A percentile compares a stretch with the other conserved stretches of the same genome.
These are phyloP conservation scores for Cercospora sojina DNA, from an alignment of 2,329 filamentous ascomycete genomes.

Conservation along the genomic window DNA sequence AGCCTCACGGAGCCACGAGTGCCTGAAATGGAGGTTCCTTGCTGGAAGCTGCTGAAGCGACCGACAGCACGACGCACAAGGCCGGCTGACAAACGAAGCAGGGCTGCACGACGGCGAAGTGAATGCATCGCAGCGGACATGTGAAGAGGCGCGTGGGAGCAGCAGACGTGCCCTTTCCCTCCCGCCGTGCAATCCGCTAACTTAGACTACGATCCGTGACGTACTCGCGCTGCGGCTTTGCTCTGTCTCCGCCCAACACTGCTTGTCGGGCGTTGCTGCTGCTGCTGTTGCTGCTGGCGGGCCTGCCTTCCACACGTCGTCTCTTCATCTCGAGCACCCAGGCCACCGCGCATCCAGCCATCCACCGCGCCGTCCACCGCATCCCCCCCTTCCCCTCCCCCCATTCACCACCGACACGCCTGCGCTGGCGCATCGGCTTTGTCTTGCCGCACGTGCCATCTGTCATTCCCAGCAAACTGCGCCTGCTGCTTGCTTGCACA, in stretches of 20 bases:
- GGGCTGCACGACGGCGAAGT: neutral
- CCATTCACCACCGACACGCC: constrained; percentile 1
- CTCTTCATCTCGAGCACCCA: neutral
- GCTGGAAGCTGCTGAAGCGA: neutral
- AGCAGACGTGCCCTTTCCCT: neutral
- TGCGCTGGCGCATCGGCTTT: constrained; percentile 15
- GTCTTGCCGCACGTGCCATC: constrained; percentile 9
- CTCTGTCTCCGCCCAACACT: neutral
- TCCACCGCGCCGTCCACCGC: neutral
- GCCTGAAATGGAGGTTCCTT: neutral
- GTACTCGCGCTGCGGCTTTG: neutral
- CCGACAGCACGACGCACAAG: neutral
- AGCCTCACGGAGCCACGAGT: neutral
- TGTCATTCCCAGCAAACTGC: constrained; percentile 4
- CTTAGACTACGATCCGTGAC: neutral
- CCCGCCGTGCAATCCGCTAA: neutral
- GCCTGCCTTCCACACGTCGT: neutral
- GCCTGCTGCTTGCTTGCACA: neutral
- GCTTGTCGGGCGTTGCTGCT: neutral
- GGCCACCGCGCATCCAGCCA: neutral
- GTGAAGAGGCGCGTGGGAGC: neutral
- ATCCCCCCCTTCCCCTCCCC: neutral
- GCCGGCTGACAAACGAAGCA: neutral
- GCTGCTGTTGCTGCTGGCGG: neutral
- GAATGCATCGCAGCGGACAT: neutral